phyloP scores from a whole-genome alignment of 257 asterid genomes.

The Nicotiana otophora region DNA sequence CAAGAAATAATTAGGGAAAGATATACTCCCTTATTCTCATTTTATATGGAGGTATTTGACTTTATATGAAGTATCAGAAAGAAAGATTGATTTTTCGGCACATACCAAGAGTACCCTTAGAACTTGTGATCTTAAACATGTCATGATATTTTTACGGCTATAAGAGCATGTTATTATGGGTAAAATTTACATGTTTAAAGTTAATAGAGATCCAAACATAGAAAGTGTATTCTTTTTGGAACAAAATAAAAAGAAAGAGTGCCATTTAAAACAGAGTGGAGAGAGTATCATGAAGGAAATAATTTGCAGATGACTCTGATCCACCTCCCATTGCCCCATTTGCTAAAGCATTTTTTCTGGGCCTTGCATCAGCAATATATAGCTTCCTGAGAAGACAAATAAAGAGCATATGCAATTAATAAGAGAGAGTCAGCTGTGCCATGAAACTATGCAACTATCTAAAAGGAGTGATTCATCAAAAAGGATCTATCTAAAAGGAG shows the following conservation, averaged over 20 bases:
- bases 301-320: constrained; percentile 96
- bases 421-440: background rate
- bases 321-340: constrained; percentile 99
- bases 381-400: constrained; percentile 59
- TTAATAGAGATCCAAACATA: background rate
- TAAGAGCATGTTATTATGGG: background rate
- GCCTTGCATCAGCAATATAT: constrained; percentile 98
- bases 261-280: background rate
- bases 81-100: background rate
- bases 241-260: background rate
- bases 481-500: background rate
- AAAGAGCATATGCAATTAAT: background rate
- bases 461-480: constrained; percentile 1
- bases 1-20: background rate
- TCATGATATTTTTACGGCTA: background rate
- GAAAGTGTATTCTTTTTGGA: background rate
- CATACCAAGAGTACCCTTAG: background rate
- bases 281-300: constrained; percentile 30
- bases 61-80: background rate
- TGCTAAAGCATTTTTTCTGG: constrained; percentile 97
- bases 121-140: background rate
- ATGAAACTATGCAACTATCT: background rate
- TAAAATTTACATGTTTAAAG: background rate
- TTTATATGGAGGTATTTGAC: background rate
- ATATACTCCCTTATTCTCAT: background rate